Evolutionary conservation across 139 green algal genomes (phyloP).

Genomic region (Pleodorina starrii): DNA sequence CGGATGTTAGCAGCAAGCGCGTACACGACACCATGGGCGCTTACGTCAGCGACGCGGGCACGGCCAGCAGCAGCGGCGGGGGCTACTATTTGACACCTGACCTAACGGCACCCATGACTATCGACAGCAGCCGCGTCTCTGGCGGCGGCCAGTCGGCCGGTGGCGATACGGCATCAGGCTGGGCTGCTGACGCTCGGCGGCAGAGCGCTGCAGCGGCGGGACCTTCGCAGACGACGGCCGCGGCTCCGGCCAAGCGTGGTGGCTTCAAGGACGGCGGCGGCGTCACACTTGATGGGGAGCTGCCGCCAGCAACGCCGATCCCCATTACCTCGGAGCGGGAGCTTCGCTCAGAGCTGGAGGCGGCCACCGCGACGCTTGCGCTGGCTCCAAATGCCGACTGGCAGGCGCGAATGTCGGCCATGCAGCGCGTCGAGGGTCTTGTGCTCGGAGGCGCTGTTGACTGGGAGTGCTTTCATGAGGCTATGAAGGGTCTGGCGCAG

Average conservation of each 20-base stretch:
- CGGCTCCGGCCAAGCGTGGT: slow-evolving; percentile 35
- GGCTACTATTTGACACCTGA: background rate
- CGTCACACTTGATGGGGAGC: slow-evolving; percentile 52
- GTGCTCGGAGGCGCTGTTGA: slow-evolving; percentile 69
- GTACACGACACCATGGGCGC: background rate
- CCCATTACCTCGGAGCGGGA: slow-evolving; percentile 67
- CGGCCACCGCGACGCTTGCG: slow-evolving; percentile 54
- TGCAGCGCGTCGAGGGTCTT: slow-evolving; percentile 82
- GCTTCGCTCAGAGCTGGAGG: slow-evolving; percentile 69
- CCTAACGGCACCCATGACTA: background rate
- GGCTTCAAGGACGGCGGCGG: slow-evolving; percentile 66
- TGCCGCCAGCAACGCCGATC: slow-evolving; percentile 56
- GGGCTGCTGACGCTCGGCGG: background rate
- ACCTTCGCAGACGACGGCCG: background rate
- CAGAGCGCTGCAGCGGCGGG: background rate
- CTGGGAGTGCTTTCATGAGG: slow-evolving; percentile 64
- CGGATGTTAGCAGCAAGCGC: background rate
- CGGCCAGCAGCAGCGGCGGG: background rate
- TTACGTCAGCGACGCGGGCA: background rate
- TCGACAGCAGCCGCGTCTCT: background rate
- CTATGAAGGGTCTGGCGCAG: slow-evolving; percentile 50
- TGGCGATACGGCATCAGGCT: background rate
- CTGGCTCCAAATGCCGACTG: slow-evolving; percentile 53
- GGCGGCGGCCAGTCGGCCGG: background rate
- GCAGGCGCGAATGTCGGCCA: slow-evolving; percentile 65